A percentile compares a stretch with the other conserved stretches of the same genome.
These are phyloP conservation scores for Ascochyta koolunga DNA, from an alignment of 2,329 filamentous ascomycete genomes.

Conservation along the genomic window DNA sequence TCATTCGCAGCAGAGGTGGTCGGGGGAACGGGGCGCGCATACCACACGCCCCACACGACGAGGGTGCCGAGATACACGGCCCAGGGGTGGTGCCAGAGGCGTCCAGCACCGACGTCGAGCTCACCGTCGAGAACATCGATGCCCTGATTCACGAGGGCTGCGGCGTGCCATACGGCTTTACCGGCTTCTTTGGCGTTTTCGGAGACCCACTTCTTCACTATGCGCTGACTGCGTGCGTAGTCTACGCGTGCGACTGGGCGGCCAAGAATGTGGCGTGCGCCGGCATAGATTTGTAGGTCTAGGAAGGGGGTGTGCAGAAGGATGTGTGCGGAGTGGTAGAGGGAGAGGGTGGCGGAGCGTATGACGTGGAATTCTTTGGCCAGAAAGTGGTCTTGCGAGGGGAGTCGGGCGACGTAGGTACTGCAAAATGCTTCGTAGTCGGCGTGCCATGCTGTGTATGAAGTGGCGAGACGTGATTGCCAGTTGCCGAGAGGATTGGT, in stretches of 20 bases:
- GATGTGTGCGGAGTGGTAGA: conserved; percentile 65
- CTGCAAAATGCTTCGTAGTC: conserved; percentile 63
- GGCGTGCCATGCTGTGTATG: conserved; percentile 64
- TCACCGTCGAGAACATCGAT: conserved; percentile 53
- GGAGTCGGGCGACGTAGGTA: conserved; percentile 32
- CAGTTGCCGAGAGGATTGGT: conserved; percentile 54
- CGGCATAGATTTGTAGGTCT: conserved; percentile 67
- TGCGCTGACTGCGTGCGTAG: conserved; percentile 57
- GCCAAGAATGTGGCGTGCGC: conserved; percentile 64
- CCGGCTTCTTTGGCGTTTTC: conserved; percentile 45
- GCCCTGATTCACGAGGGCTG: conserved; percentile 58
- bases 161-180: conserved; percentile 61
- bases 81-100: conserved; percentile 67
- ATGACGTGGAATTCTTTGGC: conserved; percentile 55
- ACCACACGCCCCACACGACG: conserved; percentile 64
- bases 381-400: conserved; percentile 40
- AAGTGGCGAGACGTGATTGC: conserved; percentile 58
- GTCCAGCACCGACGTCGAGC: conserved; percentile 55
- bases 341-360: conserved; percentile 57
- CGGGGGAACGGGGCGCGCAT: conserved; percentile 38
- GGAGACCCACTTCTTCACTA: conserved; percentile 59
- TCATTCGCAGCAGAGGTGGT: conserved; percentile 2
- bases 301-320: conserved; percentile 64
- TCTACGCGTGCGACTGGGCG: conserved; percentile 59
- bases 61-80: conserved; percentile 65